phyloP scores from a whole-genome alignment of 495 filamentous ascomycete species.

The Elaphomyces granulatus region DNA sequence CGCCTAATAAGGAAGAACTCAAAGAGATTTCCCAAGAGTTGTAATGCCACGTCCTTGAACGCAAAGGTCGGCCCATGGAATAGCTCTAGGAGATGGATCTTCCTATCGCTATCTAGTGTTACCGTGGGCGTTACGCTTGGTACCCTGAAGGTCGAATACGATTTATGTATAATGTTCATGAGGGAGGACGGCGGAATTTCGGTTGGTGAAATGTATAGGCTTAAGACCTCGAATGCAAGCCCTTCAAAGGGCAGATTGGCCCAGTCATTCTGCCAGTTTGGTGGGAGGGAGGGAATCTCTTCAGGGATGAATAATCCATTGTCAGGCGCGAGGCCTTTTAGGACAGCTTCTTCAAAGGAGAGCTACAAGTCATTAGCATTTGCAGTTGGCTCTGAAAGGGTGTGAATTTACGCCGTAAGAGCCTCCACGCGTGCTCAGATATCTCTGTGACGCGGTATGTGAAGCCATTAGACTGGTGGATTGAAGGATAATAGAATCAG shows the following conservation, averaged over 20 bases:
- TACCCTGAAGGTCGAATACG: slow-evolving; percentile 76
- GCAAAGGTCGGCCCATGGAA: slow-evolving; percentile 97
- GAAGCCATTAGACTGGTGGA: too few relatives aligned
- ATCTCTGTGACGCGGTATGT: slow-evolving; percentile 45
- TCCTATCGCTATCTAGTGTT: slow-evolving; percentile 46
- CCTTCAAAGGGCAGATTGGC: slow-evolving; percentile 61
- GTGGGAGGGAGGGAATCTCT: slow-evolving; percentile 50
- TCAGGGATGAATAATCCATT: slow-evolving; percentile 86
- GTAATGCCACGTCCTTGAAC: slow-evolving; percentile 86
- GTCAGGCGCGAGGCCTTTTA: slow-evolving; percentile 81
- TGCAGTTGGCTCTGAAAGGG: neutral
- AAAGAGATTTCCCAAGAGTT: slow-evolving; percentile 88
- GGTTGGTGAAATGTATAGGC: slow-evolving; percentile 62
- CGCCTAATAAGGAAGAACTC: slow-evolving; percentile 83
- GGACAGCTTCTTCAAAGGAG: slow-evolving; percentile 79
- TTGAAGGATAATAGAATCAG: neutral
- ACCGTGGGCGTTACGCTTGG: slow-evolving; percentile 58
- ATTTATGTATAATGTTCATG: slow-evolving; percentile 60
- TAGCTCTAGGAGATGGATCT: slow-evolving; percentile 76
- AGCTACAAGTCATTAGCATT: slow-evolving; percentile 34
- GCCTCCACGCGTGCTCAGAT: slow-evolving; percentile 67
- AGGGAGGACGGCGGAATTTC: slow-evolving; percentile 76
- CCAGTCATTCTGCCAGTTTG: slow-evolving; percentile 56
- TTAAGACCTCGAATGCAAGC: slow-evolving; percentile 56
- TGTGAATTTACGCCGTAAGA: slow-evolving; percentile 51